Conservation (phyloP, 176 grass and related monocot species). For the Lolium multiflorum region DNA sequence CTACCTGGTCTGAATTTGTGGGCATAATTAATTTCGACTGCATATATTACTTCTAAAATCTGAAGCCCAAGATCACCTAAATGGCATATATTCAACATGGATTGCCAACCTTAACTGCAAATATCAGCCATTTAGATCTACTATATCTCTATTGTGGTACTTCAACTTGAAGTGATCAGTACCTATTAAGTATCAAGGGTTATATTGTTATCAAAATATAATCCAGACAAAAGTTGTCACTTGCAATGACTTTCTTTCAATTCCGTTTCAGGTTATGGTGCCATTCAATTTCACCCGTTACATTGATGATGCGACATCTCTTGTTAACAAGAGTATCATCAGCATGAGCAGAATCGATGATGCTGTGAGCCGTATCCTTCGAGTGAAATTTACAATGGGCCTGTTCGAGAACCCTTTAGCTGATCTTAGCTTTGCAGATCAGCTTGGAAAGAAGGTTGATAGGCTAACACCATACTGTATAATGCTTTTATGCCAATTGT, state of each 20-base stretch:
- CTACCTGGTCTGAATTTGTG: not conserved
- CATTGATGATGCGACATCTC: slow-evolving; percentile 72
- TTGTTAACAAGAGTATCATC: slow-evolving; percentile 76
- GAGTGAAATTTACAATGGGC: slow-evolving; percentile 98
- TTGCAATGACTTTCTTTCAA: not conserved
- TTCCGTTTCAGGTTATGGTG: slow-evolving; percentile 73
- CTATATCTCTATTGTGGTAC: slow-evolving; percentile 11
- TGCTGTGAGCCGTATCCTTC: slow-evolving; percentile 85
- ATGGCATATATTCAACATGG: not conserved
- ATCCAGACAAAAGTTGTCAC: not conserved
- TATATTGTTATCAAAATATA: slow-evolving; percentile 13
- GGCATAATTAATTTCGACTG: not conserved
- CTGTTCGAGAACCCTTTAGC: slow-evolving; percentile 89
- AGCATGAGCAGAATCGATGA: slow-evolving; percentile 90
- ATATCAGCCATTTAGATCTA: slow-evolving; percentile 16
- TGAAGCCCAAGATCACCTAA: not conserved
- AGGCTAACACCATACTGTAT: slow-evolving; percentile 1
- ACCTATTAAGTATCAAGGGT: not conserved
- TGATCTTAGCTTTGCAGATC: slow-evolving; percentile 86
- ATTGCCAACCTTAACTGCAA: slow-evolving; percentile 12
- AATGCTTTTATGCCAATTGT: slow-evolving; percentile 10
- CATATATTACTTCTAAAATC: slow-evolving; percentile 1
- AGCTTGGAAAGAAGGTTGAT: slow-evolving; percentile 94
- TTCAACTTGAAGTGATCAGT: slow-evolving; percentile 10
- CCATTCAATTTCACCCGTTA: slow-evolving; percentile 82